These are phyloP conservation scores for Cicer arietinum DNA, from an alignment of 306 rosid genomes.

Conservation along the genomic window DNA sequence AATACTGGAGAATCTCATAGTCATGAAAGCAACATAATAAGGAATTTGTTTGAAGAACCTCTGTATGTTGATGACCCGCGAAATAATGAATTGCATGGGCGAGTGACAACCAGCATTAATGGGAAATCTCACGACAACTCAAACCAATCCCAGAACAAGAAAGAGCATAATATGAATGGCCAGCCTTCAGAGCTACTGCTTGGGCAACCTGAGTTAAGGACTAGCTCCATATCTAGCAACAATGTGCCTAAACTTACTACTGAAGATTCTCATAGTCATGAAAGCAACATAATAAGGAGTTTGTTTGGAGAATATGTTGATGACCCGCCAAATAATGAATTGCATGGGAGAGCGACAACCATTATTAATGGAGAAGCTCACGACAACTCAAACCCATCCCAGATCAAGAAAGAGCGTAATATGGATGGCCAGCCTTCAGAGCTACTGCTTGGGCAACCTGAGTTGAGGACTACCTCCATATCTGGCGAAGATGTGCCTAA, in stretches of 20 bases:
- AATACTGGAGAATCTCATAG: slow-evolving; percentile 29
- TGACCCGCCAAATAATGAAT: slow-evolving; percentile 45
- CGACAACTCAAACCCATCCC: slow-evolving; percentile 48
- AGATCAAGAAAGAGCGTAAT: slow-evolving; percentile 51
- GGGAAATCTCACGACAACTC: slow-evolving; percentile 47
- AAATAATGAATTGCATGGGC: slow-evolving; percentile 47
- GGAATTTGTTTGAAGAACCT: slow-evolving; percentile 37
- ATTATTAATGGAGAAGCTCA: slow-evolving; percentile 48
- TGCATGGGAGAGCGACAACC: slow-evolving; percentile 44
- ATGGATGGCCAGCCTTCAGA: slow-evolving; percentile 52
- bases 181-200: slow-evolving; percentile 53
- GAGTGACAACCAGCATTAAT: slow-evolving; percentile 41
- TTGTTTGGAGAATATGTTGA: slow-evolving; percentile 38
- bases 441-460: slow-evolving; percentile 53
- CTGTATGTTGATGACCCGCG: slow-evolving; percentile 39
- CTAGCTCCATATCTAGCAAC: slow-evolving; percentile 46
- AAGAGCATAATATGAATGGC: slow-evolving; percentile 48
- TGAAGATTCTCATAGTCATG: slow-evolving; percentile 35
- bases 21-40: slow-evolving; percentile 38
- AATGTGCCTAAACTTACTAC: slow-evolving; percentile 40
- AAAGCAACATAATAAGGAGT: slow-evolving; percentile 41
- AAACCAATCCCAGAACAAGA: slow-evolving; percentile 51
- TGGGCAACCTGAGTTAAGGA: slow-evolving; percentile 54
- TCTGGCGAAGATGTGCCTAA: slow-evolving; percentile 48
- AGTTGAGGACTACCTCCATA: slow-evolving; percentile 43